These are phyloP conservation scores for Carpinus fangiana DNA, from an alignment of 306 rosid genomes.

Conservation along the genomic window DNA sequence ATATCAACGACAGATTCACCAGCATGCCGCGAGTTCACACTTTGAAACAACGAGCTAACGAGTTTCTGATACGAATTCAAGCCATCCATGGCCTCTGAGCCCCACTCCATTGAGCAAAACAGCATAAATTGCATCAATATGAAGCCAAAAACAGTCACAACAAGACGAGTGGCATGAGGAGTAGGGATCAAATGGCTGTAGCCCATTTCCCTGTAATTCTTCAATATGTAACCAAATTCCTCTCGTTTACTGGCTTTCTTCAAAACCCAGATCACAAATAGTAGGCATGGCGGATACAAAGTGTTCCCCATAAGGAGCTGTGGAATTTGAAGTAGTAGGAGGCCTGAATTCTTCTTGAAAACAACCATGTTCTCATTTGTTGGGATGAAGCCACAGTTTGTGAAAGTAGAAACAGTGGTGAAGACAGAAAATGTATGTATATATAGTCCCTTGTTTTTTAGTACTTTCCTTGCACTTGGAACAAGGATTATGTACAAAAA, in stretches of 20 bases:
- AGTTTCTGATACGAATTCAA: constrained; percentile 50
- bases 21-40: constrained; percentile 52
- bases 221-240: constrained; percentile 47
- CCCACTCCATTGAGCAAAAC: constrained; percentile 67
- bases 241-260: constrained; percentile 35
- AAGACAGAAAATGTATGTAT: constrained; percentile 55
- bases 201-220: constrained; percentile 39
- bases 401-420: constrained; percentile 55
- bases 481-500: constrained; percentile 19
- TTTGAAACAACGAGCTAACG: constrained; percentile 53
- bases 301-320: constrained; percentile 58
- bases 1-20: constrained; percentile 71
- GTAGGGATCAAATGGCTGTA: constrained; percentile 46
- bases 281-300: constrained; percentile 48
- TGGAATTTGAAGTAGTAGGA: constrained; percentile 46
- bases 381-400: constrained; percentile 72
- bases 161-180: constrained; percentile 38
- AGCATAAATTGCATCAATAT: constrained; percentile 44
- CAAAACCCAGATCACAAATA: constrained; percentile 43
- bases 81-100: constrained; percentile 49
- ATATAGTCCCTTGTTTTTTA: constrained; percentile 38
- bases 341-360: constrained; percentile 75
- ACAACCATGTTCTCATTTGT: constrained; percentile 78
- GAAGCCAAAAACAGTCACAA: constrained; percentile 44
- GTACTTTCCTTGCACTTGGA: constrained; percentile 38